Conservation (phyloP, 768 basidiomycete genomes). For the Panellus pusillus region DNA sequence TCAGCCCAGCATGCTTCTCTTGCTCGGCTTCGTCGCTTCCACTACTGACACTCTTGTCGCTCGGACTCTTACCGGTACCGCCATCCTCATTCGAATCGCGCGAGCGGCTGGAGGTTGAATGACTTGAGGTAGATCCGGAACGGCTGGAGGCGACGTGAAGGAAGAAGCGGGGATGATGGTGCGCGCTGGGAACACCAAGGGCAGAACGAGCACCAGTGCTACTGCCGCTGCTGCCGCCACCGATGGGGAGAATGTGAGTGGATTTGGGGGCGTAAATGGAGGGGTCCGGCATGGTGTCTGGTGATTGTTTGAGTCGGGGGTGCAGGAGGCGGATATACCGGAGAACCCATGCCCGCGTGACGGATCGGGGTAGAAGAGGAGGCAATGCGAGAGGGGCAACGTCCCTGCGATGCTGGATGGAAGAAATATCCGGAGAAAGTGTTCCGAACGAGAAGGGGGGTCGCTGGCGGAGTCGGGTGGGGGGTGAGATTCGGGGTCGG, state of each 20-base stretch:
- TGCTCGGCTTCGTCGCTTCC: too few relatives aligned
- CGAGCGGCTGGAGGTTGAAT: too few relatives aligned
- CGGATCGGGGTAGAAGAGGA: conserved; percentile 9
- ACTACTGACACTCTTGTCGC: too few relatives aligned
- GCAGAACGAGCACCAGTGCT: too few relatives aligned
- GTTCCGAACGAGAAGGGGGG: conserved; percentile 44
- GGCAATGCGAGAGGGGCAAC: background rate
- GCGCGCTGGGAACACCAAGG: too few relatives aligned
- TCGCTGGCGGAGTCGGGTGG: conserved; percentile 77
- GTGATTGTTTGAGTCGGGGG: background rate
- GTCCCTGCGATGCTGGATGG: background rate
- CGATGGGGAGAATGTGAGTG: conserved; percentile 18
- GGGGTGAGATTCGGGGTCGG: conserved; percentile 78
- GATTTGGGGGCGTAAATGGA: conserved; percentile 9
- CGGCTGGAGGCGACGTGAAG: too few relatives aligned
- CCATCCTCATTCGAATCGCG: too few relatives aligned
- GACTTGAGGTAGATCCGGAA: too few relatives aligned
- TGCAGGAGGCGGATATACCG: background rate
- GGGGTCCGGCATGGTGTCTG: background rate
- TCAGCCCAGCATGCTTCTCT: too few relatives aligned
- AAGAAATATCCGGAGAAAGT: background rate
- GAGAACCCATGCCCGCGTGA: conserved; percentile 21
- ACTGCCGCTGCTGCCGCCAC: conserved; percentile 1
- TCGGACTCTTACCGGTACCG: too few relatives aligned
- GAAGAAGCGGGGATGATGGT: too few relatives aligned